Percentiles rank a stretch among this genome's conserved stretches.
Conservation (phyloP, 2,329 filamentous ascomycete genomes). For the Tolypocladium amazonense region DNA sequence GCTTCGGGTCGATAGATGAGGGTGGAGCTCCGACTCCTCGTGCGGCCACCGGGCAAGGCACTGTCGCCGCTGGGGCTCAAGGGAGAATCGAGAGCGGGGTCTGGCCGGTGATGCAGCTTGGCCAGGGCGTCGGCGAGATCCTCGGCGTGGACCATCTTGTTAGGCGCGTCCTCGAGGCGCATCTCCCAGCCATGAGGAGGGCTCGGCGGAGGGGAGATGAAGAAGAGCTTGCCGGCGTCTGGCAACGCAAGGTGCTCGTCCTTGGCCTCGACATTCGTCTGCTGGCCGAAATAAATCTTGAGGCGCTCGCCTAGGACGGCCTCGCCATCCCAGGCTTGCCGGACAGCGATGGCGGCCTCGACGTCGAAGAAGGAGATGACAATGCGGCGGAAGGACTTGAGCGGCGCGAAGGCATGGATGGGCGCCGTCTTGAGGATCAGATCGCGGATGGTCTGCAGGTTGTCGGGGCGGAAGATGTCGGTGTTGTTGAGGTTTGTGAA, state of each 20-base stretch:
- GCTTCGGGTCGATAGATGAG: constrained; percentile 55
- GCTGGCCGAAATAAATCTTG: constrained; percentile 58
- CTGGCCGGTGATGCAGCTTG: constrained; percentile 41
- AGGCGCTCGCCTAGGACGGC: constrained; percentile 58
- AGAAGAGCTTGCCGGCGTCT: constrained; percentile 61
- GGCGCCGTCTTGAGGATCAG: constrained; percentile 60
- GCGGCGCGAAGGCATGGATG: constrained; percentile 67
- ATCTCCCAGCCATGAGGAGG: constrained; percentile 62
- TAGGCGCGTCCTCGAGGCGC: constrained; percentile 57
- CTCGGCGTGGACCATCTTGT: constrained; percentile 59
- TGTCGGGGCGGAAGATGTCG: constrained; percentile 64
- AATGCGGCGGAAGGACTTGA: constrained; percentile 76
- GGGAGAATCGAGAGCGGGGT: constrained; percentile 13
- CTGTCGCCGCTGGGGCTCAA: constrained; percentile 20
- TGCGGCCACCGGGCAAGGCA: constrained; percentile 13
- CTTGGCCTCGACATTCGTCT: constrained; percentile 42
- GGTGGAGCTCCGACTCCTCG: constrained; percentile 51
- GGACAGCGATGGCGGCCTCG: constrained; percentile 59
- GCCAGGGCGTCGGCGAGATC: constrained; percentile 57
- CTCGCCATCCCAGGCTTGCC: constrained; percentile 65
- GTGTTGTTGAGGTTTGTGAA: constrained; percentile 69
- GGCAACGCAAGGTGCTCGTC: constrained; percentile 54
- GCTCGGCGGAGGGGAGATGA: constrained; percentile 59
- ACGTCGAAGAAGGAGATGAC: constrained; percentile 66
- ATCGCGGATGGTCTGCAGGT: constrained; percentile 62